A percentile compares a stretch with the other conserved stretches of the same genome.
Evolutionary conservation across 73 alveolate genomes (phyloP).

Genomic region (Effrenium voratum): DNA sequence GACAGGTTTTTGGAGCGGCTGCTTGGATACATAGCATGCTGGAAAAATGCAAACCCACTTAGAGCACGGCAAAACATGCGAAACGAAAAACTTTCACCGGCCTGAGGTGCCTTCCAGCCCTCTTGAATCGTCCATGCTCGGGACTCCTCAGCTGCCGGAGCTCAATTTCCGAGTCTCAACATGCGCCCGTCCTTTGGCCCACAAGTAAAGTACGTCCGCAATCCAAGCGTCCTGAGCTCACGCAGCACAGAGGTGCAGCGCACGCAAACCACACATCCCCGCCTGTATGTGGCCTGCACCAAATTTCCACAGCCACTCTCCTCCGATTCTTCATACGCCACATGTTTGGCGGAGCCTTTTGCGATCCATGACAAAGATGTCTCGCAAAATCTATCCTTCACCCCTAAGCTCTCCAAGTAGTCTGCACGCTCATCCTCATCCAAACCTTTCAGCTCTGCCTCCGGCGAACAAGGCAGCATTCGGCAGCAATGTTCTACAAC

Average conservation of each 20-base stretch:
- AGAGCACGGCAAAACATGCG: too few relatives aligned
- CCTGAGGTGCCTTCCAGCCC: constrained; percentile 96
- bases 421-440: constrained; percentile 55
- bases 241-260: not conserved
- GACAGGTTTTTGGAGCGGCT: not conserved
- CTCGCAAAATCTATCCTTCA: constrained; percentile 6
- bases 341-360: too few relatives aligned
- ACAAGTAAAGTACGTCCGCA: constrained; percentile 93
- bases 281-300: constrained; percentile 93
- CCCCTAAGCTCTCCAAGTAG: constrained; percentile 70
- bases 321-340: not conserved
- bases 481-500: too few relatives aligned
- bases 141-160: constrained; percentile 25
- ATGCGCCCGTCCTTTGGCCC: constrained; percentile 79
- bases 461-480: not conserved
- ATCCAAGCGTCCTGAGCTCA: constrained; percentile 57
- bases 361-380: not conserved
- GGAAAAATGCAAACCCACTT: too few relatives aligned
- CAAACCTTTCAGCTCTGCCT: constrained; percentile 76
- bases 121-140: constrained; percentile 95
- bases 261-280: not conserved
- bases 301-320: constrained; percentile 91
- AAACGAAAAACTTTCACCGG: too few relatives aligned
- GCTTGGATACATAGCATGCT: too few relatives aligned
- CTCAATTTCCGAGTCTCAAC: not conserved